Base-by-base conservation (phyloP, 805 yeast species). In the Wickerhamomyces alni region DNA sequence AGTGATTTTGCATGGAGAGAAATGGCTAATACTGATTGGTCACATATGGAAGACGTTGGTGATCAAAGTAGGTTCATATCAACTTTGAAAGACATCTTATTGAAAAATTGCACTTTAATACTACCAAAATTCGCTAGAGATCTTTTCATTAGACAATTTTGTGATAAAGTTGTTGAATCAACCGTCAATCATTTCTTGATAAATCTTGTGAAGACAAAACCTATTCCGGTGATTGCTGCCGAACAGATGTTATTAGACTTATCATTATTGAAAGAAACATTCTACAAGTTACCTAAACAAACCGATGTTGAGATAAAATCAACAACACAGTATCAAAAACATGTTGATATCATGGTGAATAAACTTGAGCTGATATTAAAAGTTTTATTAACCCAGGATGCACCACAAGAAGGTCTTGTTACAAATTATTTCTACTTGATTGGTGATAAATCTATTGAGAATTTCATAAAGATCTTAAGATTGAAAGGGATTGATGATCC, bases 161-260 rank as follows among this genome's bases (percentile, higher is more conserved):
- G 87, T 55, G 95, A 87, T 51, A 79, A 82, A 42, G 62, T 85
- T 15, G 77, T 87, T 18, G 97, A 89, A 40, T 53, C 71, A 28
- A 61, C 84, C 1, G 65, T 80, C 8, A 64, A 63, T 28, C 73
- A 80, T 15, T 78, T 82, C 50, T 54, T 81, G 37, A 64, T 71
- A 22, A 76, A 74, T 40, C 72, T 88, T 38, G 66, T 76, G 8
- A 69, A 70, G 38, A 65, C 85, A 27, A 80, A 76, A 39, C 95
- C 96, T 0, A 62, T 77, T n/a, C 67, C 79, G 2, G 85, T 80
- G 30, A 66, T 78, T 11, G 72, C 72, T 52, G 83, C 91, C 4
- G 96, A 89, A 57, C 97, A 91, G 57, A 67, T 91, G 53, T 63
- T 82, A 30, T 63, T 84, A 17, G 99, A 91, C 61, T 54, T 84